Base-by-base conservation (phyloP, 2,329 filamentous ascomycete species). In the Clathrospora elynae region DNA sequence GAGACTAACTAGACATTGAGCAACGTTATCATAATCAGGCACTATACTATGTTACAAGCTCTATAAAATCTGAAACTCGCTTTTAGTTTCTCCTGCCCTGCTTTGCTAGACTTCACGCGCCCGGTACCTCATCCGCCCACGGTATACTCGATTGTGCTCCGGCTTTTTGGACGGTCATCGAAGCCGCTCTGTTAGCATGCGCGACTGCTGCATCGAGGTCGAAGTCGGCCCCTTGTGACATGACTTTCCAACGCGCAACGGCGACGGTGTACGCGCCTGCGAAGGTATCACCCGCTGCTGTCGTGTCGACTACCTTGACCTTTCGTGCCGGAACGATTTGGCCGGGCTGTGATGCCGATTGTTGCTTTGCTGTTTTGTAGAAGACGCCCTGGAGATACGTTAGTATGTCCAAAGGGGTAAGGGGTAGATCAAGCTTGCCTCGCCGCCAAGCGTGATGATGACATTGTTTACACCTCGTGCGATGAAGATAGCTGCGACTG, bases 231-330 rank as follows among this genome's bases (percentile, higher is more conserved):
- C 70, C 66, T 8, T 65, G 62, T 9, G 73, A 66, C 17, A 69
- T 70, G 46, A 71, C 67, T 46, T 74, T 77, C 25, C 62, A 67
- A 14, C 59, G 59, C 8, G 88, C 88, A 19, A 86, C 79, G 43
- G 84, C 81, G 17, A 93, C 81, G 2, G 89, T 87, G 67, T 96
- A 95, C 14, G 83, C 87, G 2, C 93, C 92, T 4, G 95, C 88
- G 72, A 96, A 96, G 0, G 92, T 96, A 68, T 97, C 92, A 0
- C 92, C 92, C 4, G 93, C 93, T 2, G 87, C 92, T 6, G 92
- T 97, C 1, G 92, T 97, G 68, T 97, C 92, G 4, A 96, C 83
- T 2, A 97, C 92, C 42, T 79, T 73, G 12, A 89, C 86, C 69
- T 87, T 86, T 49, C 81, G 78, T 0, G 88, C 89, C 4, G 76